These are phyloP conservation scores for Endoconidiophora laricicola DNA, from an alignment of 2,329 filamentous ascomycete genomes.

Conservation along the genomic window DNA sequence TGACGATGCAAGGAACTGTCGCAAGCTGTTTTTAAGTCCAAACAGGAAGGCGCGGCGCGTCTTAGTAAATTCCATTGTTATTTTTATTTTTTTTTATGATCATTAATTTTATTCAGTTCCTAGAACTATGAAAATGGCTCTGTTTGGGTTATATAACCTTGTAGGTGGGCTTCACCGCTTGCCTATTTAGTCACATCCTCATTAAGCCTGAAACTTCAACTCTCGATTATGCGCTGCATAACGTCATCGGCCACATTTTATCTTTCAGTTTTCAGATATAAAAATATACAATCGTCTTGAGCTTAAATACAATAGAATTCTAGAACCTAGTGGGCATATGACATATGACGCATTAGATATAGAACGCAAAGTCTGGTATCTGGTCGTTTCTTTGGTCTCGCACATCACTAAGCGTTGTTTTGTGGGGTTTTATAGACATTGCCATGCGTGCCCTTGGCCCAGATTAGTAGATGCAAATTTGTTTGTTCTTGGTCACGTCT, in stretches of 20 bases:
- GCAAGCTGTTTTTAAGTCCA: neutral
- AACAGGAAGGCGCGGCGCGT: conserved; percentile 9
- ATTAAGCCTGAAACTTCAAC: neutral
- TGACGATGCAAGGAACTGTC: neutral
- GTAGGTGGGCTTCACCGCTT: conserved; percentile 16
- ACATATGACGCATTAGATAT: no score
- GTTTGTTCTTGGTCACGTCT: no score
- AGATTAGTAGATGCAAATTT: no score
- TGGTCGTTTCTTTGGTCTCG: no score
- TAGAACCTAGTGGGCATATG: no score
- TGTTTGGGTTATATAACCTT: neutral
- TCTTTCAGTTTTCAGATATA: neutral
- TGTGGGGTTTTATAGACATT: neutral
- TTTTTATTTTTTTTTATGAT: conserved; percentile 1
- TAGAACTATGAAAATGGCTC: no score
- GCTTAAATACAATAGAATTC: no score
- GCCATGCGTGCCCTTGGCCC: neutral
- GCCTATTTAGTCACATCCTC: conserved; percentile 6
- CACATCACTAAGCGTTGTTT: neutral
- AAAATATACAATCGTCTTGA: no score
- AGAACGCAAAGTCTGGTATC: neutral
- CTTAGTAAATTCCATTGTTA: conserved; percentile 4
- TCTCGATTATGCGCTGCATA: neutral
- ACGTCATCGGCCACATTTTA: neutral
- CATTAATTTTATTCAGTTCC: neutral